These are phyloP conservation scores for Ceratopteris richardii DNA, from an alignment of 75 land plant genomes.

Conservation along the genomic window DNA sequence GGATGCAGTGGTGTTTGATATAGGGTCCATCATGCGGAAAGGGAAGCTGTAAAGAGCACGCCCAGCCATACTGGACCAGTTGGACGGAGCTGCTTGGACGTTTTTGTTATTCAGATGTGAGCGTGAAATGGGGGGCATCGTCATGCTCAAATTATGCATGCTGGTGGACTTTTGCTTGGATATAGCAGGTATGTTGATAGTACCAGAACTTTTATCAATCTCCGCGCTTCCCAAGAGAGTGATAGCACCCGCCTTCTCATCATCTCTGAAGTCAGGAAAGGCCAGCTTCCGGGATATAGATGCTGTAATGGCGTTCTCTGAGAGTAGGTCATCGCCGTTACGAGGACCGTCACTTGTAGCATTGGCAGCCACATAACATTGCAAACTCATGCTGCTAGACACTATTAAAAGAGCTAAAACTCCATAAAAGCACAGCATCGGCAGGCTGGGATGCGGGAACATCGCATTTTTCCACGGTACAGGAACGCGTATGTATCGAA, in stretches of 20 bases:
- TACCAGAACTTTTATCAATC: constrained; percentile 9
- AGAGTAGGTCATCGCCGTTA: too few relatives aligned
- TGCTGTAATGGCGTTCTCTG: neutral
- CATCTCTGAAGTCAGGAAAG: constrained; percentile 22
- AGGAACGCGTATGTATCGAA: too few relatives aligned
- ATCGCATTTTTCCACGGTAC: too few relatives aligned
- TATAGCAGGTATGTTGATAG: constrained; percentile 22
- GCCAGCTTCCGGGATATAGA: neutral
- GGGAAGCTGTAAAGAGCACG: constrained; percentile 40
- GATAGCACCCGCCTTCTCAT: constrained; percentile 11
- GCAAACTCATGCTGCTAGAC: too few relatives aligned
- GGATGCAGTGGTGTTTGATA: constrained; percentile 29
- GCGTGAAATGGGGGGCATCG: neutral
- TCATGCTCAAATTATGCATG: too few relatives aligned
- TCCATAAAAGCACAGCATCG: too few relatives aligned
- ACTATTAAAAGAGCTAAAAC: too few relatives aligned
- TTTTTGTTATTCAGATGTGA: neutral
- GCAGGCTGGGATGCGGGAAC: too few relatives aligned
- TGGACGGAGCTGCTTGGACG: neutral
- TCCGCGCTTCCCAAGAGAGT: constrained; percentile 31
- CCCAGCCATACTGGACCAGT: constrained; percentile 28
- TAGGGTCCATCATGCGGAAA: constrained; percentile 31
- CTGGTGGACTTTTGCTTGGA: too few relatives aligned
- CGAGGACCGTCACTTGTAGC: too few relatives aligned
- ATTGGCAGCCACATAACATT: too few relatives aligned